Conservation (phyloP, 164 flowering plant species). For the Macadamia integrifolia region DNA sequence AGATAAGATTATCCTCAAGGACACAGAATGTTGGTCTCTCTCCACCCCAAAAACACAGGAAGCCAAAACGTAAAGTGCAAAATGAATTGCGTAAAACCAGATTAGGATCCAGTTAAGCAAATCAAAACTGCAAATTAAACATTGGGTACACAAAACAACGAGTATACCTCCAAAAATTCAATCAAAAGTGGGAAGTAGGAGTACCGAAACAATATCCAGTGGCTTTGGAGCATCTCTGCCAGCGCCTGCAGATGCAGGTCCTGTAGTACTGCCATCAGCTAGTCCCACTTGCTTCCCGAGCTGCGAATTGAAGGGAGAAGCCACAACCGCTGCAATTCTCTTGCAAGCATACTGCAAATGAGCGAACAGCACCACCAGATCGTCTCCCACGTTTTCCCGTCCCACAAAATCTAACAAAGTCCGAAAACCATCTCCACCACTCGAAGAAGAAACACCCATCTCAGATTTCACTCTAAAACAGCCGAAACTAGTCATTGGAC, state of each 20-base stretch:
- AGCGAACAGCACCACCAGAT: conserved; percentile 56
- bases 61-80: too few species aligned
- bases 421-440: conserved; percentile 23
- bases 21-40: too few species aligned
- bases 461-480: conserved; percentile 9
- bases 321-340: conserved; percentile 82
- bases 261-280: conserved; percentile 13
- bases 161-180: conserved; percentile 13
- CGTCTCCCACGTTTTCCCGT: conserved; percentile 65
- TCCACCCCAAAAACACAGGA: too few species aligned
- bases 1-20: too few species aligned
- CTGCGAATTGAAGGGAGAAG: conserved; percentile 71
- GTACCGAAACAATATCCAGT: conserved; percentile 76
- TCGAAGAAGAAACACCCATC: conserved; percentile 8
- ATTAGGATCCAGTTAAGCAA: neutral
- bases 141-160: neutral
- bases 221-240: conserved; percentile 87
- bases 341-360: conserved; percentile 87
- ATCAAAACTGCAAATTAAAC: neutral
- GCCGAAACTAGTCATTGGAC: conserved; percentile 29
- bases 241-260: conserved; percentile 5
- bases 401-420: conserved; percentile 67
- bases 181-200: conserved; percentile 21
- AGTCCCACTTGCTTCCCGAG: conserved; percentile 30
- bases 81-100: neutral